Base-by-base conservation (phyloP, 257 asterid species). In the Phtheirospermum japonicum region DNA sequence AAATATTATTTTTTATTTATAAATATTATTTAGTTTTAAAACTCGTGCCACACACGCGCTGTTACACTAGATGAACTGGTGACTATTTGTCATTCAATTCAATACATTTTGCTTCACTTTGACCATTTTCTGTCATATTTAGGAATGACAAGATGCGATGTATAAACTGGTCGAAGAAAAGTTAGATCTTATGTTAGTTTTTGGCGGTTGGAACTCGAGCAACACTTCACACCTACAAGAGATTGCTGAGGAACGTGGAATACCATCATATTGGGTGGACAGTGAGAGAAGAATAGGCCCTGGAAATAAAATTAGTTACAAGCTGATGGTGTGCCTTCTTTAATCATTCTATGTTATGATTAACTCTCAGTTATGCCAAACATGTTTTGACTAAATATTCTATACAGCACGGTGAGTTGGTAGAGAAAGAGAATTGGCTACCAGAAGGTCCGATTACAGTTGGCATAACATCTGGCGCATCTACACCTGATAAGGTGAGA, bases 61-160 rank as follows among this genome's bases (percentile, higher is more conserved):
- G n/a, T n/a, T n/a, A n/a, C n/a, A n/a, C n/a, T n/a, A n/a, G n/a
- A n/a, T n/a, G n/a, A n/a, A n/a, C n/a, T n/a, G n/a, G n/a, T n/a
- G n/a, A n/a, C n/a, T 14, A n/a, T n/a, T n/a, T n/a, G n/a, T n/a
- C n/a, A n/a, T n/a, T n/a, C n/a, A n/a, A n/a, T n/a, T n/a, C n/a
- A n/a, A n/a, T n/a, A n/a, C n/a, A n/a, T n/a, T n/a, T n/a, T n/a
- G n/a, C n/a, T n/a, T n/a, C n/a, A n/a, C n/a, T n/a, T n/a, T n/a
- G n/a, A n/a, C n/a, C n/a, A n/a, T n/a, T n/a, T n/a, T n/a, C n/a
- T n/a, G n/a, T 45, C 11, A 18, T 59, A 17, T 68, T 54, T 70
- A 93, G 99, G 97, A 89, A 78, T 77, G 99, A 8, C 99, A 93
- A 85, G 99, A 93, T 83, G 99, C 97, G 34, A 93, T 93, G 99